Evolutionary conservation across 225 moss, liverwort and hornwort genomes (phyloP).

Genomic region (Ulota crispa): DNA sequence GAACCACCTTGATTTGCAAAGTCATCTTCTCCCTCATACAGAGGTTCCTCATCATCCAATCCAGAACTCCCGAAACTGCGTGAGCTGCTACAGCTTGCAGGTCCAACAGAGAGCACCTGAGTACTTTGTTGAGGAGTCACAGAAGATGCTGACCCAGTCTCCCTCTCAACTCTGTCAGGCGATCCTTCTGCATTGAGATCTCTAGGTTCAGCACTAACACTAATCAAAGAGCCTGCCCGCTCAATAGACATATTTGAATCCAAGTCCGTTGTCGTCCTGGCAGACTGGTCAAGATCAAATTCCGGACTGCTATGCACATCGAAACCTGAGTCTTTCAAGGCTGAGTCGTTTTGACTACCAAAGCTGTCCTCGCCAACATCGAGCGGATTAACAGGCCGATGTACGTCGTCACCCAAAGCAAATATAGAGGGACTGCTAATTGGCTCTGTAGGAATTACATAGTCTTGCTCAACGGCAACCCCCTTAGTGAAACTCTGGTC

Average conservation of each 20-base stretch:
- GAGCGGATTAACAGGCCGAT: slow-evolving; percentile 59
- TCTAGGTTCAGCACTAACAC: slow-evolving; percentile 33
- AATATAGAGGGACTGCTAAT: slow-evolving; percentile 54
- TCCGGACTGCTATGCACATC: slow-evolving; percentile 17
- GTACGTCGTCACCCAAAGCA: slow-evolving; percentile 59
- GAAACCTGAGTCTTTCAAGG: slow-evolving; percentile 18
- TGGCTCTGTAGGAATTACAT: slow-evolving; percentile 35
- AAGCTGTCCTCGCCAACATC: slow-evolving; percentile 61
- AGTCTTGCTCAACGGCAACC: slow-evolving; percentile 39
- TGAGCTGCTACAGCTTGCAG: slow-evolving; percentile 71
- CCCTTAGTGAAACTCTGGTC: slow-evolving; percentile 30
- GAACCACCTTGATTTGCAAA: slow-evolving; percentile 62
- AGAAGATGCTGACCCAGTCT: slow-evolving; percentile 17
- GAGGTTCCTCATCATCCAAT: slow-evolving; percentile 84
- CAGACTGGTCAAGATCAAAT: slow-evolving; percentile 20
- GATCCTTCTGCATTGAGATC: slow-evolving; percentile 44
- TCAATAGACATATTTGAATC: slow-evolving; percentile 19
- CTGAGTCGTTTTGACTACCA: slow-evolving; percentile 31
- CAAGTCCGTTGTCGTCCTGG: slow-evolving; percentile 9
- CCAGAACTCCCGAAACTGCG: slow-evolving; percentile 84
- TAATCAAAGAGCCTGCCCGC: slow-evolving; percentile 18
- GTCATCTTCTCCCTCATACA: slow-evolving; percentile 87
- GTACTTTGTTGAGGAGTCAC: slow-evolving; percentile 37
- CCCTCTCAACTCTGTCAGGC: slow-evolving; percentile 35
- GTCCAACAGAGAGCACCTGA: slow-evolving; percentile 47